These are phyloP conservation scores for Fusarium sp. DNA, from an alignment of 2,329 filamentous ascomycete species.

Conservation along the genomic window DNA sequence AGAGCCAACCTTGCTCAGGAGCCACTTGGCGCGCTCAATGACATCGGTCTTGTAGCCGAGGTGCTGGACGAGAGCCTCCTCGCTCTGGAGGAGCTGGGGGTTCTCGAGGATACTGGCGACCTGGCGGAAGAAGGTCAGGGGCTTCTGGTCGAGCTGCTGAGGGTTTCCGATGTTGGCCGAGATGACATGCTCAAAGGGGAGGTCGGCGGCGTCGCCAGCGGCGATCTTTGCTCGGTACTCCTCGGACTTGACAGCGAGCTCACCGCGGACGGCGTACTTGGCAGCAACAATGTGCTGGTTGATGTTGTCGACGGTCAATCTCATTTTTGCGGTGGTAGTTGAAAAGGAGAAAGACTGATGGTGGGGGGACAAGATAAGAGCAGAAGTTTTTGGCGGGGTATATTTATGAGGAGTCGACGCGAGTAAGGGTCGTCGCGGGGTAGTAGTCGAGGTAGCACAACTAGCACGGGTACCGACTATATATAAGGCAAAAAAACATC, in stretches of 20 bases:
- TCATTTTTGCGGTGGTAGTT: constrained; percentile 46
- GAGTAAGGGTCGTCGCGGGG: constrained; percentile 44
- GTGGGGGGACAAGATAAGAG: constrained; percentile 30
- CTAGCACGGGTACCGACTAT: constrained; percentile 30
- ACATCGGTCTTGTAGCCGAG: constrained; percentile 94
- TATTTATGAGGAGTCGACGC: constrained; percentile 27
- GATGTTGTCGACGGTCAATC: constrained; percentile 86
- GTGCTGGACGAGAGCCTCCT: constrained; percentile 78
- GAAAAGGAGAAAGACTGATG: constrained; percentile 48
- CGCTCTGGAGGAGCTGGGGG: constrained; percentile 83
- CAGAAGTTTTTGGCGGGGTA: constrained; percentile 44
- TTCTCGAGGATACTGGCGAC: constrained; percentile 94
- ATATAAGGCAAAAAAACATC: constrained; percentile 35
- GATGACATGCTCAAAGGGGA: constrained; percentile 93
- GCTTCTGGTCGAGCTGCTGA: constrained; percentile 98
- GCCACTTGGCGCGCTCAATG: constrained; percentile 81
- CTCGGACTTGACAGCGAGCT: constrained; percentile 93
- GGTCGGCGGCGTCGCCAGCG: constrained; percentile 62
- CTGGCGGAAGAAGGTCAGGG: constrained; percentile 98
- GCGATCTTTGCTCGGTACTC: constrained; percentile 82
- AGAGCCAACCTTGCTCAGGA: constrained; percentile 86
- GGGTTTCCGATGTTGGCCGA: constrained; percentile 99
- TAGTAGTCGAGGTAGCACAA: constrained; percentile 40
- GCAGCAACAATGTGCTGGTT: constrained; percentile 89
- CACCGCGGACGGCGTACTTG: constrained; percentile 96